Evolutionary conservation across 371 early-diverging fungal genomes (phyloP), one percentile per base, ranked within the genome.

Genomic region (Syncephalis plumigaleata): DNA sequence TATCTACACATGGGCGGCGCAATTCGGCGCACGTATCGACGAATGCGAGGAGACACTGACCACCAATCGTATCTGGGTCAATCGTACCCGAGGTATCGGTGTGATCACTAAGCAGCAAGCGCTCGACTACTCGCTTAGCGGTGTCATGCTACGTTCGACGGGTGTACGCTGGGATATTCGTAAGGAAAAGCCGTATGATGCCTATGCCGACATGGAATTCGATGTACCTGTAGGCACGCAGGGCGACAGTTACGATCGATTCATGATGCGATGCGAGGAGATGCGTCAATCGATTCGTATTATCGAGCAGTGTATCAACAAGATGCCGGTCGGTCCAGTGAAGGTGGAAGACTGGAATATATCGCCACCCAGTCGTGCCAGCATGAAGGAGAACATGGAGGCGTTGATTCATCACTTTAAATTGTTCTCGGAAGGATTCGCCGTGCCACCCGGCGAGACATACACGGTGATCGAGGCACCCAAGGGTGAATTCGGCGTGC

Each of bases 371-470:
- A 81, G 85, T 26, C 81, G 97, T 53, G 79, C 81, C 36, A 69
- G 73, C 59, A 97, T 97, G 97, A 97, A 97, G 79, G 85, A 91
- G 65, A 78, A 79, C 66, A 97, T 97, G 97, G 95, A 94, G 63
- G 91, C 91, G 16, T 69, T 97, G 51, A 94, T 97, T 53, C 93
- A 93, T 60, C 97, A 96, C 72, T 96, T 96, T 63, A 96, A 96
- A 72, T 71, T 94, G 36, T 96, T 83, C 70, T 90, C 92, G 24
- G 97, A 96, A 68, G 97, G 97, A 42, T 96, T 75, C 76, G 73
- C 88, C 40, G 97, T 96, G 16, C 97, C 97, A 21, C 65, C 85
- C 22, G 97, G 97, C 46, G 95, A 87, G 71, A 93, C 95, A 15
- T 96, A 96, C 70, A 90, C 91, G 24, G 92, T 80, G 42, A 81